Base-by-base conservation (phyloP, 2,329 filamentous ascomycete species). In the Fusarium burgessii region DNA sequence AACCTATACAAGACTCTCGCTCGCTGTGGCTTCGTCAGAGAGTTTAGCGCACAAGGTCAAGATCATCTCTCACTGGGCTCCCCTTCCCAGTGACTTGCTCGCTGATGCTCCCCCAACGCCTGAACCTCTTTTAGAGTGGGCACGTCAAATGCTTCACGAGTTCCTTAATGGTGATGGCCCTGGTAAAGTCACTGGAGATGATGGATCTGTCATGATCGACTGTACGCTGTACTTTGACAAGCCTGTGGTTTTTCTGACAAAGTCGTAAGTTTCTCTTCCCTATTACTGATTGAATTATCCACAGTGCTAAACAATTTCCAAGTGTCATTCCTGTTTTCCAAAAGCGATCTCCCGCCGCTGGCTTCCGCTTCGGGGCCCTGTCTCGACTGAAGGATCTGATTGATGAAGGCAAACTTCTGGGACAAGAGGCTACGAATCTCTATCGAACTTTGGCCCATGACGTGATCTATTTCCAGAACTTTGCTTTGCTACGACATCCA, bases 151-250 rank as follows among this genome's bases (percentile, higher is more conserved):
- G 3, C 20, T 75, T 1, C 52, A 18, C 4, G 23, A 46, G 4
- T 62, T 49, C 20, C 10, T 70, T 10, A 20, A 47, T 8, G 40
- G 17, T 6, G 45, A 43, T 36, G 35, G 7, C 23, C 56, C 40
- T 18, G 42, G 29, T 17, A 7, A 18, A 6, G 7, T 73, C 8
- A 33, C 36, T 38, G 18, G 11, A 25, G 32, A 43, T 15, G 71
- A 73, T 15, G 71, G 73, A 35, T 9, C 27, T 25, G 40, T 62
- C n/a, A 49, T 72, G 33, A 43, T 73, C 38, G 67, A 73, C 4
- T 18, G 52, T n/a, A 56, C 65, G 10, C 20, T 70, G 10, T 73
- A 71, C 51, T 76, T 70, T 40, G 27, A 63, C 0, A 57, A 72
- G 15, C 57, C 63, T 2, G 11, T 32, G 9, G 12, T 14, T 4